phyloP scores from a whole-genome alignment of 495 filamentous ascomycete species.

The Recurvomyces mirabilis region DNA sequence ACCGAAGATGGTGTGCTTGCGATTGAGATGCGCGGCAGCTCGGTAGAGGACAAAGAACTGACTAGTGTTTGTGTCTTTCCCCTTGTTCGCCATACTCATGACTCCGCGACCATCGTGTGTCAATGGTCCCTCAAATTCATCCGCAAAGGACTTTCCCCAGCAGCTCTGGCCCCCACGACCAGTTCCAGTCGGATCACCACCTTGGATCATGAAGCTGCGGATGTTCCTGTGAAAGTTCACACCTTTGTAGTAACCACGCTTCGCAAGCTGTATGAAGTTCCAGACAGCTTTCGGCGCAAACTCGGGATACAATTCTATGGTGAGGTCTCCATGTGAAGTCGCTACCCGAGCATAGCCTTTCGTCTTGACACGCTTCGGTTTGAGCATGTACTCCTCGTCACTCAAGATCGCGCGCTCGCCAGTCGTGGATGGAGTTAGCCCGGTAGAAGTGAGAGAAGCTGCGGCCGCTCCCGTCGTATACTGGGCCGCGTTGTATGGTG shows the following conservation, averaged over 20 bases:
- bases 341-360: conserved; percentile 85
- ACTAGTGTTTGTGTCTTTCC: conserved; percentile 87
- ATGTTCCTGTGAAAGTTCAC: conserved; percentile 87
- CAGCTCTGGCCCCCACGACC: conserved; percentile 76
- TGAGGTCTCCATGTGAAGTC: conserved; percentile 72
- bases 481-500: conserved; percentile 72
- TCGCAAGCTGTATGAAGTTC: conserved; percentile 85
- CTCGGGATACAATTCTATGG: conserved; percentile 82
- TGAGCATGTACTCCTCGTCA: conserved; percentile 93
- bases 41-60: conserved; percentile 96
- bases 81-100: conserved; percentile 77
- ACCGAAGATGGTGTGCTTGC: conserved; percentile 94
- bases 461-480: conserved; percentile 89
- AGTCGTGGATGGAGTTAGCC: conserved; percentile 81
- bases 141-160: conserved; percentile 84
- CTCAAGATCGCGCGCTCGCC: conserved; percentile 72
- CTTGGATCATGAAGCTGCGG: conserved; percentile 94
- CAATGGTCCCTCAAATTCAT: conserved; percentile 84
- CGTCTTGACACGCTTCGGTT: conserved; percentile 71
- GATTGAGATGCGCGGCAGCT: conserved; percentile 68
- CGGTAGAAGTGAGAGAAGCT: conserved; percentile 89
- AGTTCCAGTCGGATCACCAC: conserved; percentile 85
- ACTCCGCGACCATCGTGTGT: conserved; percentile 69
- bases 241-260: conserved; percentile 78
- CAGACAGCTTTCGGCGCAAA: conserved; percentile 85